These are phyloP conservation scores for Ustilago crameri DNA, from an alignment of 1,284 basidiomycete genomes.

Conservation along the genomic window DNA sequence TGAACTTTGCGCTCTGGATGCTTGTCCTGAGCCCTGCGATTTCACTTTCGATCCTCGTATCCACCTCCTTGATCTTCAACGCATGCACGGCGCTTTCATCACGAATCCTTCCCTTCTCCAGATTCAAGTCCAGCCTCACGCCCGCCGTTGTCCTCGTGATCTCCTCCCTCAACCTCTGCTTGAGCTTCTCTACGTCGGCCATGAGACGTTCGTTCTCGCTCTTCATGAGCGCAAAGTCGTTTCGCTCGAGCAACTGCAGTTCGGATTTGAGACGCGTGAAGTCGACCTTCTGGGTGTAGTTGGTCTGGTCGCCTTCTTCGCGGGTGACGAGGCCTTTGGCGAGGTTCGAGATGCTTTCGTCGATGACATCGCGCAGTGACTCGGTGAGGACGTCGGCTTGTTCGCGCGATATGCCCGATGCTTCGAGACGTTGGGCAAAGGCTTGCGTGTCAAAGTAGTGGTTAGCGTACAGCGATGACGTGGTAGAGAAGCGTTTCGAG, in stretches of 20 bases:
- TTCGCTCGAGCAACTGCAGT: slow-evolving; percentile 94
- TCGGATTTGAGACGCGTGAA: slow-evolving; percentile 97
- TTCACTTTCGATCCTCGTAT: slow-evolving; percentile 96
- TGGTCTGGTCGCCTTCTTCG: slow-evolving; percentile 64
- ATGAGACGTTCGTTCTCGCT: slow-evolving; percentile 92
- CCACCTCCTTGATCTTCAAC: slow-evolving; percentile 97
- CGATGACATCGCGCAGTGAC: slow-evolving; percentile 62
- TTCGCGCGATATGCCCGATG: slow-evolving; percentile 61
- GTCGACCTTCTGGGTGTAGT: slow-evolving; percentile 75
- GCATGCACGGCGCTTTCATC: slow-evolving; percentile 93
- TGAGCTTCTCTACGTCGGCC: slow-evolving; percentile 92
- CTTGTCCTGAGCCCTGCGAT: slow-evolving; percentile 88
- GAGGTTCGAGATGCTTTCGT: slow-evolving; percentile 63
- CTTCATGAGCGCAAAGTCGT: slow-evolving; percentile 94
- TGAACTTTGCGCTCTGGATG: slow-evolving; percentile 89
- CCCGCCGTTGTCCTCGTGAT: slow-evolving; percentile 90
- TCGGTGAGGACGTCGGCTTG: slow-evolving; percentile 66
- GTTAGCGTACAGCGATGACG: slow-evolving; percentile 26
- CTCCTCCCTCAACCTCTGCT: slow-evolving; percentile 86
- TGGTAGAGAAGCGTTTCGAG: slow-evolving; percentile 42
- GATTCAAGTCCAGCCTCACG: slow-evolving; percentile 91
- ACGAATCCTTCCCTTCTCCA: slow-evolving; percentile 92
- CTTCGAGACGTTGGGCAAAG: slow-evolving; percentile 63
- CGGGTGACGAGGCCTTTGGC: slow-evolving; percentile 62
- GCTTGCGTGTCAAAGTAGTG: slow-evolving; percentile 66